Evolutionary conservation across 169 alveolate species (phyloP).

Genomic region (Plasmodium sp.): DNA sequence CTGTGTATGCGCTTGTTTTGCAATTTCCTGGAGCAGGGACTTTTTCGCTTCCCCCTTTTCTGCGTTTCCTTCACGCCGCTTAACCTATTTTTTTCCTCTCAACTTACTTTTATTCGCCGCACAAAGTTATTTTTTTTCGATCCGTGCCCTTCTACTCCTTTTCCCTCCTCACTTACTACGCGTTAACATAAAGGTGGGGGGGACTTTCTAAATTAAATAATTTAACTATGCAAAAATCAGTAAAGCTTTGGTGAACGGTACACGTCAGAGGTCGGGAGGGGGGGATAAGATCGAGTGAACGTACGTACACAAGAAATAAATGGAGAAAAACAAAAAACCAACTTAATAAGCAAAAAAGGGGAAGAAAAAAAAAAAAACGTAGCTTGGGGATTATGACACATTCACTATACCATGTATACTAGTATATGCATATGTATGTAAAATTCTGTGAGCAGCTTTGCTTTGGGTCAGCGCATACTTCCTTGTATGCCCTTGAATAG

Average conservation of each 20-base stretch:
- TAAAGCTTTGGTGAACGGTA: not conserved
- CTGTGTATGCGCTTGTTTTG: not conserved
- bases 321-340: not conserved
- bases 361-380: not conserved
- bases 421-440: constrained; percentile 1
- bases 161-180: constrained; percentile 2
- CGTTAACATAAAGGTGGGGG: constrained; percentile 27
- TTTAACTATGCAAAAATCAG: constrained; percentile 9
- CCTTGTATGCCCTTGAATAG: constrained; percentile 37
- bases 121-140: not conserved
- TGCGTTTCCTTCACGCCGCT: not conserved
- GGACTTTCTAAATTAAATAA: not conserved
- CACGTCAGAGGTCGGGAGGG: not conserved
- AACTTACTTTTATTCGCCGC: not conserved
- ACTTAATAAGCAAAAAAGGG: not conserved
- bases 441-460: not conserved
- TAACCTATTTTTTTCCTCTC: not conserved
- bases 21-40: not conserved
- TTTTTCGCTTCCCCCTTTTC: not conserved
- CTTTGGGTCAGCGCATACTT: constrained; percentile 31
- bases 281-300: not conserved
- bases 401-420: not conserved
- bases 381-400: not conserved
- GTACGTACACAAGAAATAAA: not conserved
- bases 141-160: constrained; percentile 19